Evolutionary conservation across 106 monocot species (phyloP), one percentile per base, ranked within the genome.

Genomic region (Narthecium ossifragum): DNA sequence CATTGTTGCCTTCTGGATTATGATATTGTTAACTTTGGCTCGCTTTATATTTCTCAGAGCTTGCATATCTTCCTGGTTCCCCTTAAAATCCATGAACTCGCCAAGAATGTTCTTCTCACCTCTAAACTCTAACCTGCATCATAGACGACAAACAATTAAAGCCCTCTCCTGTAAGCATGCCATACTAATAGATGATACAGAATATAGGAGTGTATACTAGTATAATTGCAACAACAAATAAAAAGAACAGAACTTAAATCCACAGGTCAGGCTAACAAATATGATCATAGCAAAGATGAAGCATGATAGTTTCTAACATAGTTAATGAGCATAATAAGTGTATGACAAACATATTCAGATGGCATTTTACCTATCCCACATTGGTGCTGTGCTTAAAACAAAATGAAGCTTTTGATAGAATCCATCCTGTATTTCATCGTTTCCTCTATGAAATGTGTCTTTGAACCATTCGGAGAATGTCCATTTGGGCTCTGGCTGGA

Each of bases 51-150:
- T 61, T 65, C 66, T 78, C 55, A 96, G 60, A 51, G 65, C 70
- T 51, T 78, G 80, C 65, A 87, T 57, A 20, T 86, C 86, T 51
- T 84, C 80, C 21, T 78, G 50, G 47, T 75, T 80, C 43, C 80
- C 96, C 55, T 90, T 90, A 38, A 90, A 96, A 59, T 96, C 81
- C 22, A 86, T 73, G 62, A 96, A 90, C 54, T 96, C 96, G 26
- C 96, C 96, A 55, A 96, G 86, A 70, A 96, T 60, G 45, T 70
- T 60, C 51, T 30, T 90, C n/a, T 74, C 69, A 46, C 78, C 83
- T 64, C 66, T 87, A 34, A 90, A 59, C 56, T 86, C 96, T 68
- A 96, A 76, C 77, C 96, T 96, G 78, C 59, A 78, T 46, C n/a
- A n/a, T n/a, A n/a, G n/a, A n/a, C n/a, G n/a, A n/a, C n/a, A n/a